Evolutionary conservation across 2,329 filamentous ascomycete genomes (phyloP).

Genomic region (Parasarocladium wereldwijsianum): DNA sequence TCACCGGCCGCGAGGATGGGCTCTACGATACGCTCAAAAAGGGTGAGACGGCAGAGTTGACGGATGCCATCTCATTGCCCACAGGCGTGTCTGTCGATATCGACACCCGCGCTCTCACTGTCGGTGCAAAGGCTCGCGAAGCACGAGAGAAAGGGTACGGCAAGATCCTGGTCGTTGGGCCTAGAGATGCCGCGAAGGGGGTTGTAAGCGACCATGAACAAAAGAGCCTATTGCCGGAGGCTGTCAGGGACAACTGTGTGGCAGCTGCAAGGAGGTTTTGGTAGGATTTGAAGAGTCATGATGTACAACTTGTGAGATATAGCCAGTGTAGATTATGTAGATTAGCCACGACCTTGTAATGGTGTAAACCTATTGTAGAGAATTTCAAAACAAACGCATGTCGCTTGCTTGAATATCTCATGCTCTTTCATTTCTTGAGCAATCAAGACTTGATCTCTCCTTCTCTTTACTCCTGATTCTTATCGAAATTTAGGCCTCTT

Average conservation of each 20-base stretch:
- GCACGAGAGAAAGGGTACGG: conserved; percentile 62
- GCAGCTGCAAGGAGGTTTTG: too few species aligned
- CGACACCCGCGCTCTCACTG: conserved; percentile 45
- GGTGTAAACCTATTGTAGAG: too few species aligned
- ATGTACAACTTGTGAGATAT: too few species aligned
- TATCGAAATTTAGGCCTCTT: too few species aligned
- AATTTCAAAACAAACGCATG: too few species aligned
- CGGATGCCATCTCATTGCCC: conserved; percentile 22
- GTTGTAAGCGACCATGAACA: conserved; percentile 31
- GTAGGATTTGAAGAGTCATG: too few species aligned
- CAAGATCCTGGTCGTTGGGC: conserved; percentile 58
- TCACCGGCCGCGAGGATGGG: conserved; percentile 28
- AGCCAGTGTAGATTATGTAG: too few species aligned
- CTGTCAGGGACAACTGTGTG: conserved; percentile 28
- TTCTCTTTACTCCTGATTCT: too few species aligned
- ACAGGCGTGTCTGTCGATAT: conserved; percentile 54
- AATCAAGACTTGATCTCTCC: too few species aligned
- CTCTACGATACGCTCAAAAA: conserved; percentile 17
- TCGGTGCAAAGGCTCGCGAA: conserved; percentile 56
- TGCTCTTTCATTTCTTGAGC: too few species aligned
- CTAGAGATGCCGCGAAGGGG: conserved; percentile 42
- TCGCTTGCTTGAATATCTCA: too few species aligned
- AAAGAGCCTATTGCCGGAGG: conserved; percentile 27
- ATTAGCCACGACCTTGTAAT: too few species aligned
- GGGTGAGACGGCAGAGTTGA: conserved; percentile 8